Conservation (phyloP, 192 early-diverging fungal species). For the Lobosporangium transversale region DNA sequence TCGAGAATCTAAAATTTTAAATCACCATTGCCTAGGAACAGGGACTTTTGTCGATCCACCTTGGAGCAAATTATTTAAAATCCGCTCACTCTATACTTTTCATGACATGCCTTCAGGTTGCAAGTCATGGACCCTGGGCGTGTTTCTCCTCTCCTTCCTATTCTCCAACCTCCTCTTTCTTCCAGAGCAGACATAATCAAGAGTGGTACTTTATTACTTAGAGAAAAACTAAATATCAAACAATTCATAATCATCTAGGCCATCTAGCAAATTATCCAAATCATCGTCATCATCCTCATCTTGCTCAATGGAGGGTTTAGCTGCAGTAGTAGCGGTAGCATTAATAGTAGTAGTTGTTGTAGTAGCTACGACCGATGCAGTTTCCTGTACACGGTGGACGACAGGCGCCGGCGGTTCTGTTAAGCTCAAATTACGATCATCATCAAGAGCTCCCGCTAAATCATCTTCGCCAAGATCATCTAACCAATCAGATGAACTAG, state of each 20-base stretch:
- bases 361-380: too few relatives aligned
- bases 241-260: conserved; percentile 31
- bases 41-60: background rate
- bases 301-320: background rate
- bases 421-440: background rate
- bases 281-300: conserved; percentile 28
- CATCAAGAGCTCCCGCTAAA: conserved; percentile 19
- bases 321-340: background rate
- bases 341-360: background rate
- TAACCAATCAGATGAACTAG: conserved; percentile 19
- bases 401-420: background rate
- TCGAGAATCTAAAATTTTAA: background rate
- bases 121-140: background rate
- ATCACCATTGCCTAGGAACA: background rate
- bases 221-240: conserved; percentile 11
- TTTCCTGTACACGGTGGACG: too few relatives aligned
- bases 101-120: background rate
- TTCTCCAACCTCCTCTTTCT: too few relatives aligned
- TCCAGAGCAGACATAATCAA: too few relatives aligned
- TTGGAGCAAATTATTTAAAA: background rate
- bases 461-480: conserved; percentile 18
- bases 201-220: background rate
- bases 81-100: background rate
- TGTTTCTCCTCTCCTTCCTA: too few relatives aligned
- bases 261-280: conserved; percentile 32